Evolutionary conservation across 1,139 yeast species (phyloP), one percentile per base, ranked within the genome.

Genomic region (Zygosaccharomyces sapae): DNA sequence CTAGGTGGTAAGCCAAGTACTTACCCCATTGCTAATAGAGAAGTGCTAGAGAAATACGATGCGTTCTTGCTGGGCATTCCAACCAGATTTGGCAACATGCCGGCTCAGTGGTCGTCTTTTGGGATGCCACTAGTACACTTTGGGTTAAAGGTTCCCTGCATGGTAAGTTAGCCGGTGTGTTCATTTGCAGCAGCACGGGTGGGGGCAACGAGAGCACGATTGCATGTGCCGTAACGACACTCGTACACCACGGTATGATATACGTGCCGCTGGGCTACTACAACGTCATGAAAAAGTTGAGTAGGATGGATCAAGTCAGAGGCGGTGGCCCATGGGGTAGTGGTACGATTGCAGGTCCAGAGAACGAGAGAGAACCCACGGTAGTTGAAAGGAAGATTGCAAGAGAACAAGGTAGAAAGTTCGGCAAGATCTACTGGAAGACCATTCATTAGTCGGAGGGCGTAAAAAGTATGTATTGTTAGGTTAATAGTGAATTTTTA

Each of bases 251-350:
- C 60, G 95, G 95, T 64, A 75, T 86, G 66, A 78, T 83, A 57
- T 86, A 63, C 65, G 83, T 86, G 47, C 95, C 95, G 63, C 76
- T 86, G 58, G 95, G 95, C 63, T 86, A 81, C 74, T 81, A 79
- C 58, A 70, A 77, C 58, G 74, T 77, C 35, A 81, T 81, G 69
- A 75, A 76, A 41, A 76, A 76, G 57, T 67, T 82, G 54, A 68
- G 86, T 51, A 76, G 76, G 69, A 66, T 86, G 51, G 75, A 73
- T 13, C 89, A 85, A 72, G 77, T 79, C 49, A 92, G 84, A 65
- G 95, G 95, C 65, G 85, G 85, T 55, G 81, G 90, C 47, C 79
- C 95, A 49, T 86, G 92, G 89, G 95, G 95, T 70, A 88, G 95
- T 43, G 95, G 95, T 61, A 72, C 88, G 49, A 75, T 76, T 59